A percentile compares a stretch with the other conserved stretches of the same genome.
Conservation (phyloP, 2,329 filamentous ascomycete genomes). For the Chrysoporthe cubensis region DNA sequence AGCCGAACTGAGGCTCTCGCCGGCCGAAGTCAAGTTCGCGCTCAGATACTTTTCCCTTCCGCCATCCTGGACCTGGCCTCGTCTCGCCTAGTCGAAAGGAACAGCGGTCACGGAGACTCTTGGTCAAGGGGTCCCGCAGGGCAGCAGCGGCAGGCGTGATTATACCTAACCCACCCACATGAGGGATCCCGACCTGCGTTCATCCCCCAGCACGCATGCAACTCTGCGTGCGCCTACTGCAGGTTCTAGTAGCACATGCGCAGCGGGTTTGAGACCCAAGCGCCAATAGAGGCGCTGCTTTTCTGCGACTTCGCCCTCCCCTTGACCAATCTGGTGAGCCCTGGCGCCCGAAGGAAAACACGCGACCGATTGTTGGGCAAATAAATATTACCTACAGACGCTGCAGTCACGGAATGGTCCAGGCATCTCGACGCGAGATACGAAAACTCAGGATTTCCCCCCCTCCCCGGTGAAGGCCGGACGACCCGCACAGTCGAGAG, state of each 20-base stretch:
- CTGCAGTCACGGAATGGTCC: constrained; percentile 14
- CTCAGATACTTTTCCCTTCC: constrained; percentile 12
- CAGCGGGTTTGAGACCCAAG: constrained; percentile 16
- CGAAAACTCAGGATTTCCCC: constrained; percentile 5
- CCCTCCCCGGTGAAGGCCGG: constrained; percentile 16
- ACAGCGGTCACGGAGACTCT: constrained; percentile 28
- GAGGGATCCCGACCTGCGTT: constrained; percentile 23
- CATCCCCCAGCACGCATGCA: constrained; percentile 13
- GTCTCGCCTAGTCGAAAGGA: background rate
- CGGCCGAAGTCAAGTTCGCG: background rate
- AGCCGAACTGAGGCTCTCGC: background rate
- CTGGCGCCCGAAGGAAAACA: background rate
- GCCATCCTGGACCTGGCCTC: constrained; percentile 21
- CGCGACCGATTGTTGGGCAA: background rate
- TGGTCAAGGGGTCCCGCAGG: constrained; percentile 23
- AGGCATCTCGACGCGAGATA: constrained; percentile 17
- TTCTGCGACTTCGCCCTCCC: constrained; percentile 14
- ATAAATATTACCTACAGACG: constrained; percentile 12
- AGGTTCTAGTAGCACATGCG: constrained; percentile 16
- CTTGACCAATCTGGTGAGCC: constrained; percentile 11
- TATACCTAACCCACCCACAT: constrained; percentile 22
- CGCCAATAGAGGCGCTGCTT: constrained; percentile 26
- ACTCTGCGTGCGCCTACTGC: constrained; percentile 23
- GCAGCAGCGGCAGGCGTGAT: constrained; percentile 15
- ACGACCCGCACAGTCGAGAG: constrained; percentile 25